These are phyloP conservation scores for Limonium bicolor DNA, from an alignment of 148 eudicot genomes.

Conservation along the genomic window DNA sequence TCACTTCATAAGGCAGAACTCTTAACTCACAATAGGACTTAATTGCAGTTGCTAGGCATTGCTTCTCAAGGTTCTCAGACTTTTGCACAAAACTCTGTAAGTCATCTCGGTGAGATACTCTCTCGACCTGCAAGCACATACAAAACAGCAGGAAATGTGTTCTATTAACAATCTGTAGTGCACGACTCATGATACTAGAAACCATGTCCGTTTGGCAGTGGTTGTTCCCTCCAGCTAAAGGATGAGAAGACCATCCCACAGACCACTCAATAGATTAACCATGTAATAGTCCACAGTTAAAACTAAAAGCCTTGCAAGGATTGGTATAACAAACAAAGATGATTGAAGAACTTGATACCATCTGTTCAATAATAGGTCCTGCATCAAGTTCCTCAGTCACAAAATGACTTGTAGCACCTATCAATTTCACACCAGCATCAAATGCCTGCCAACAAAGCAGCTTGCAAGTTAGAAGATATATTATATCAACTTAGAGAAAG, in stretches of 20 bases:
- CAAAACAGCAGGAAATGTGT: no score
- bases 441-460: conserved; percentile 85
- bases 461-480: no score
- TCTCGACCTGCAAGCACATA: conserved; percentile 52
- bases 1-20: conserved; percentile 57
- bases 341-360: no score
- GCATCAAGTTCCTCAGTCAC: conserved; percentile 92
- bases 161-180: no score
- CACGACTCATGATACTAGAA: no score
- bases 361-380: conserved; percentile 97
- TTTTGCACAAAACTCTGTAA: conserved; percentile 65
- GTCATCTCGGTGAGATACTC: conserved; percentile 87
- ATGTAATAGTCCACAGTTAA: no score
- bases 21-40: conserved; percentile 87
- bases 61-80: conserved; percentile 87
- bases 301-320: no score
- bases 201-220: no score
- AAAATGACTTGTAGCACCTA: conserved; percentile 93
- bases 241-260: no score
- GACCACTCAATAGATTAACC: no score
- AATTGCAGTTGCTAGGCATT: conserved; percentile 85
- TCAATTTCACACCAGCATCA: conserved; percentile 86
- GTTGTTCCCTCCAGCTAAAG: no score
- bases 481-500: neutral
- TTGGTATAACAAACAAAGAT: no score